Percentiles rank a stretch among this genome's conserved stretches.
Evolutionary conservation across 805 yeast species (phyloP).

Genomic region (Starmerella scarabaei): DNA sequence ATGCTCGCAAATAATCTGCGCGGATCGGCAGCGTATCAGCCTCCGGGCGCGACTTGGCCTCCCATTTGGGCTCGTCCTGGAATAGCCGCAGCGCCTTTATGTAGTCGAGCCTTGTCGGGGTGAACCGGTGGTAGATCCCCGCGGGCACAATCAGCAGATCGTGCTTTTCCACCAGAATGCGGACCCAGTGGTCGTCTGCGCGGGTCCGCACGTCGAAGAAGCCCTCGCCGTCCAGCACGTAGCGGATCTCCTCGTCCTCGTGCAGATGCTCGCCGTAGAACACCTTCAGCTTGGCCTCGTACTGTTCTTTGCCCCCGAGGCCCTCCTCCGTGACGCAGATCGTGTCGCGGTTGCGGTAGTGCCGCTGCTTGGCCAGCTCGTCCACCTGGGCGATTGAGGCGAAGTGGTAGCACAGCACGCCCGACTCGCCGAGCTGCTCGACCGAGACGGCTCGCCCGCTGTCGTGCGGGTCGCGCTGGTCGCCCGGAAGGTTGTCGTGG

Average conservation of each 20-base stretch:
- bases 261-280: constrained; percentile 83
- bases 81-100: constrained; percentile 73
- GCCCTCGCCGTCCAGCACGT: constrained; percentile 79
- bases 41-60: constrained; percentile 15
- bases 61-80: constrained; percentile 95
- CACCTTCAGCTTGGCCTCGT: constrained; percentile 49
- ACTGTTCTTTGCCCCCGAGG: constrained; percentile 46
- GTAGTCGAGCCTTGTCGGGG: constrained; percentile 48
- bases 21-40: constrained; percentile 11
- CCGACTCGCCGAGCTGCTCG: constrained; percentile 42
- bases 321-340: constrained; percentile 47
- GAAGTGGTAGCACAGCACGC: constrained; percentile 52
- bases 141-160: constrained; percentile 65
- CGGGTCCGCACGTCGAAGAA: constrained; percentile 73
- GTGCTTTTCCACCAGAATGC: constrained; percentile 47
- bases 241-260: constrained; percentile 94
- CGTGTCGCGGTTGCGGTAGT: constrained; percentile 69
- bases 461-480: constrained; percentile 21
- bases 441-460: constrained; percentile 47
- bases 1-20: constrained; percentile 1
- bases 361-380: constrained; percentile 50
- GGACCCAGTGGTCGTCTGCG: constrained; percentile 53
- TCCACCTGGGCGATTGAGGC: constrained; percentile 44
- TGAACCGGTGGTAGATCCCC: constrained; percentile 89
- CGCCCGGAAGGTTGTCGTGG: constrained; percentile 19